phyloP scores from a whole-genome alignment of 371 early-diverging fungal species.

The Actinomortierella ambigua region DNA sequence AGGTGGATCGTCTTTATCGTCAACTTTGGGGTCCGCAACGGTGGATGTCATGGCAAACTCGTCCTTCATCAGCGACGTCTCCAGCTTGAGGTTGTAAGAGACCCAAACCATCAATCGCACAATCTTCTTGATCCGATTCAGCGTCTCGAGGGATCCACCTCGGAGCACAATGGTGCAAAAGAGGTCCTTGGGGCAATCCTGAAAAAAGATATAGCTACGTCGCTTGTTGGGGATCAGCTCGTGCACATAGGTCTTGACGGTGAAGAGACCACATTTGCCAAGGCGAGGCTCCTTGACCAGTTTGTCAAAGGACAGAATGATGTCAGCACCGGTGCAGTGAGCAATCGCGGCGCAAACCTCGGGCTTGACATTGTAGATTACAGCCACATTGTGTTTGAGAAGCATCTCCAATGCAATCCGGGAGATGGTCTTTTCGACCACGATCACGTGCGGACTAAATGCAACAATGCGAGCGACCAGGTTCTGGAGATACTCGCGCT shows the following conservation, averaged over 20 bases:
- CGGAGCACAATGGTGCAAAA: conserved; percentile 90
- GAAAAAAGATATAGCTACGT: conserved; percentile 87
- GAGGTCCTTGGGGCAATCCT: conserved; percentile 76
- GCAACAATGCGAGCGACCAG: conserved; percentile 77
- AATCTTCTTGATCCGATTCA: conserved; percentile 76
- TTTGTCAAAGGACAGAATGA: conserved; percentile 81
- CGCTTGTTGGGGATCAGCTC: conserved; percentile 73
- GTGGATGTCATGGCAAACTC: conserved; percentile 65
- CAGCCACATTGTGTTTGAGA: conserved; percentile 74
- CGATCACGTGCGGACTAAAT: conserved; percentile 77
- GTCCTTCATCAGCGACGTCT: conserved; percentile 79
- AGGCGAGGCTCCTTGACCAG: conserved; percentile 69
- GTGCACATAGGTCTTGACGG: conserved; percentile 78
- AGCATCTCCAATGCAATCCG: conserved; percentile 83
- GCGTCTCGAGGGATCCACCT: conserved; percentile 67
- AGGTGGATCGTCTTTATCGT: conserved; percentile 23
- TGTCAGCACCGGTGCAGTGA: conserved; percentile 81
- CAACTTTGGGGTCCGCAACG: conserved; percentile 5
- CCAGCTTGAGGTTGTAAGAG: conserved; percentile 82
- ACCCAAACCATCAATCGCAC: conserved; percentile 81
- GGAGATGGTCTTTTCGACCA: conserved; percentile 79
- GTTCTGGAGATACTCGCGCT: conserved; percentile 79
- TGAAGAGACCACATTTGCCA: conserved; percentile 80
- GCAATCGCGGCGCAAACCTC: conserved; percentile 81
- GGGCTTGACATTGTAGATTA: conserved; percentile 83